These are phyloP conservation scores for Hypoxylon rickii DNA, from an alignment of 495 filamentous ascomycete species.

Conservation along the genomic window DNA sequence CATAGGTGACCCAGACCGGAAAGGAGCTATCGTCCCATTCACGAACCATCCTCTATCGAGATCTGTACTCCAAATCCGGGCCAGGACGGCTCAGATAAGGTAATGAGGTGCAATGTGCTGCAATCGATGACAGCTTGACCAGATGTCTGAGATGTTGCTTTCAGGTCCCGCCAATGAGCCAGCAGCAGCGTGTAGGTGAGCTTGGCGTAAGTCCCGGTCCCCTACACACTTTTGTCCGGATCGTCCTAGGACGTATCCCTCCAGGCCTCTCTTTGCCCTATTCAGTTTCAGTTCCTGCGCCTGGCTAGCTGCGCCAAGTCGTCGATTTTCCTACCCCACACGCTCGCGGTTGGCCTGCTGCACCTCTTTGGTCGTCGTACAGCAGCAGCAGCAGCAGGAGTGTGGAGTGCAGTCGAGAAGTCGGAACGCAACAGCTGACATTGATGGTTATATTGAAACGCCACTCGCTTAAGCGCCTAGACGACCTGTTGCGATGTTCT, in stretches of 20 bases:
- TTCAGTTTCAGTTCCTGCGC: slow-evolving; percentile 35
- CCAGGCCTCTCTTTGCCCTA: slow-evolving; percentile 18
- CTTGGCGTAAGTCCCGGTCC: slow-evolving; percentile 31
- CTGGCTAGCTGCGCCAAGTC: slow-evolving; percentile 30
- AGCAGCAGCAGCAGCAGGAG: slow-evolving; percentile 24
- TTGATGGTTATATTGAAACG: slow-evolving; percentile 39
- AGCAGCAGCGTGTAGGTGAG: slow-evolving; percentile 14
- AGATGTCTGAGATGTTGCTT: slow-evolving; percentile 12
- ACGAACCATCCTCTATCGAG: slow-evolving; percentile 26
- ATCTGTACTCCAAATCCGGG: slow-evolving; percentile 22
- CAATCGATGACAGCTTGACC: slow-evolving; percentile 17
- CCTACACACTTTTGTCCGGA: slow-evolving; percentile 39
- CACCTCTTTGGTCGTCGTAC: slow-evolving; percentile 35
- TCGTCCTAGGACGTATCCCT: slow-evolving; percentile 31
- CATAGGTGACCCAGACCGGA: slow-evolving; percentile 8
- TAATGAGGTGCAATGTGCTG: slow-evolving; percentile 18
- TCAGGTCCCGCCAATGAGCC: slow-evolving; percentile 34
- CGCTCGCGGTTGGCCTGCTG: slow-evolving; percentile 32
- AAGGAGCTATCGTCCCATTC: slow-evolving; percentile 14
- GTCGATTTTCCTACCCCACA: slow-evolving; percentile 39
- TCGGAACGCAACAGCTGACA: slow-evolving; percentile 37
- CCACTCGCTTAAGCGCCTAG: slow-evolving; percentile 42
- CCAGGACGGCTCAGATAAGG: slow-evolving; percentile 17
- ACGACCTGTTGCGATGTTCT: slow-evolving; percentile 29
- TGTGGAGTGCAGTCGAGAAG: slow-evolving; percentile 39